Percentiles rank a stretch among this genome's conserved stretches.
These are phyloP conservation scores for Guyanaporus albipodus DNA, from an alignment of 768 basidiomycete genomes.

Conservation along the genomic window DNA sequence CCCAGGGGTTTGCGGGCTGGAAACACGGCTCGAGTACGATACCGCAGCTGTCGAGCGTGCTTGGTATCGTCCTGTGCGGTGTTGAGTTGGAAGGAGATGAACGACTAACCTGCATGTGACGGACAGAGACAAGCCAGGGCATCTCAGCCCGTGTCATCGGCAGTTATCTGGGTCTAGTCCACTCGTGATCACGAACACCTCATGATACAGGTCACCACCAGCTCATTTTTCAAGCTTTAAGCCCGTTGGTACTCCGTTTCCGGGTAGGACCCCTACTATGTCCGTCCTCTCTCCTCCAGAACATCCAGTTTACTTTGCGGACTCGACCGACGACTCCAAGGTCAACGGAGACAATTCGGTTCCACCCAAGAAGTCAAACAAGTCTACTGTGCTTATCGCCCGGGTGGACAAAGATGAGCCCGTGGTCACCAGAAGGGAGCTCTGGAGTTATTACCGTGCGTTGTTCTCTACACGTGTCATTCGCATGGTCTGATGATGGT, in stretches of 20 bases:
- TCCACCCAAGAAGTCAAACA: conserved; percentile 5
- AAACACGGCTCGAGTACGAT: conserved; percentile 16
- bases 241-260: not conserved
- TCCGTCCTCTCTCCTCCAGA: conserved; percentile 6
- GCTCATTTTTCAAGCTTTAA: too few species aligned
- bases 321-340: conserved; percentile 9
- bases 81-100: not conserved
- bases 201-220: too few species aligned
- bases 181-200: too few species aligned
- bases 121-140: too few species aligned
- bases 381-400: conserved; percentile 35
- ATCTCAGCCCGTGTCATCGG: too few species aligned
- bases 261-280: conserved; percentile 8
- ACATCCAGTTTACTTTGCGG: not conserved
- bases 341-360: conserved; percentile 6
- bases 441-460: conserved; percentile 77
- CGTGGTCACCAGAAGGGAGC: conserved; percentile 63
- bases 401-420: conserved; percentile 53
- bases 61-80: conserved; percentile 23
- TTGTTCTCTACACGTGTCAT: not conserved
- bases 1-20: conserved; percentile 1
- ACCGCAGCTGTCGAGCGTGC: conserved; percentile 20
- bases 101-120: conserved; percentile 22
- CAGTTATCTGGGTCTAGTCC: too few species aligned
- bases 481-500: not conserved